Conservation (phyloP, 78 protist species). For the Parvularia atlantis region DNA sequence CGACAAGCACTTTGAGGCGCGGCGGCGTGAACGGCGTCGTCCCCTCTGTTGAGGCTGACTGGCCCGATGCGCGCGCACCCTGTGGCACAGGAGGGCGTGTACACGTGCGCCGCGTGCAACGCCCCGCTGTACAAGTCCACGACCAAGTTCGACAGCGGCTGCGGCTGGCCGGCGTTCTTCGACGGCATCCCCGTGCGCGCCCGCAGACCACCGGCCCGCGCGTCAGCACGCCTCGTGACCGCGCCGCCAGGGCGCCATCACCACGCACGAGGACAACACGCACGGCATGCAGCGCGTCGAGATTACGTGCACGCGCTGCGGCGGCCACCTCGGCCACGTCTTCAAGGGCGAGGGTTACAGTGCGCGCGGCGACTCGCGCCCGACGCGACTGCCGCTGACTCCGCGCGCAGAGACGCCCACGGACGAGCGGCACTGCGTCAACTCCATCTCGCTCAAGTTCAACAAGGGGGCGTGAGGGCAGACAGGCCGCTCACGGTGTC, state of each 20-base stretch:
- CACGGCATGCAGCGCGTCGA: constrained; percentile 58
- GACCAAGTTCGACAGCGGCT: constrained; percentile 49
- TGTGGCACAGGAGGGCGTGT: constrained; percentile 17
- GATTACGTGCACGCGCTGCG: constrained; percentile 63
- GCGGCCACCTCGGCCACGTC: constrained; percentile 80
- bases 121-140: constrained; percentile 41
- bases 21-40: background rate
- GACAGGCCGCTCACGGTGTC: too few species aligned
- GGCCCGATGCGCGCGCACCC: background rate
- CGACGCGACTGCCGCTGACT: too few species aligned
- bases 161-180: constrained; percentile 81
- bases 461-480: too few species aligned
- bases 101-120: constrained; percentile 44
- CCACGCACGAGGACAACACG: constrained; percentile 36
- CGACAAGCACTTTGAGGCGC: background rate
- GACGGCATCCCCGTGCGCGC: constrained; percentile 25
- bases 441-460: constrained; percentile 41
- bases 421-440: constrained; percentile 77
- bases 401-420: constrained; percentile 50
- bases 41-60: background rate
- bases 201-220: too few species aligned
- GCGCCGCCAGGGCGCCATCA: constrained; percentile 54
- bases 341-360: constrained; percentile 60
- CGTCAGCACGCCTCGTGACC: too few species aligned
- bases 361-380: too few species aligned